These are phyloP conservation scores for Periconia sp. DNA, from an alignment of 2,329 filamentous ascomycete species.

Conservation along the genomic window DNA sequence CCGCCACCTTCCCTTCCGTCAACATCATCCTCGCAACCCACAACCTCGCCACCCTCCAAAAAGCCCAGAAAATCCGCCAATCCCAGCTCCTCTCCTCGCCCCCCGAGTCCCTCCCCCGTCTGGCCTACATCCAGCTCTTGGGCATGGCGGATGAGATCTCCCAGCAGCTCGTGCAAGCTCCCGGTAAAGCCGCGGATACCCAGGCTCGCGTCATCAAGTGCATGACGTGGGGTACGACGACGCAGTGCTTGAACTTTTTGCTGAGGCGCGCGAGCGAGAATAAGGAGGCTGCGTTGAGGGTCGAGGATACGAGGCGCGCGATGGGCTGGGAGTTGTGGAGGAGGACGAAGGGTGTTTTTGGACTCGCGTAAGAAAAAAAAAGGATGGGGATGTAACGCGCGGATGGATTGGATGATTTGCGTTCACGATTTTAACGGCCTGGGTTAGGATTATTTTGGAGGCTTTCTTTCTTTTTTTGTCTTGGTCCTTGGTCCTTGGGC, in stretches of 20 bases:
- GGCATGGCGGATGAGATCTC: slow-evolving; percentile 96
- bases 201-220: slow-evolving; percentile 56
- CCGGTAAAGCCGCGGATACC: slow-evolving; percentile 38
- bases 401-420: too few relatives aligned
- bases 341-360: slow-evolving; percentile 31
- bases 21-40: slow-evolving; percentile 78
- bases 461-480: neutral
- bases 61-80: slow-evolving; percentile 54
- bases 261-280: slow-evolving; percentile 61
- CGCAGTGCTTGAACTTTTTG: slow-evolving; percentile 80
- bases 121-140: slow-evolving; percentile 77
- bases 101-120: slow-evolving; percentile 31
- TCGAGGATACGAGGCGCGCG: slow-evolving; percentile 53
- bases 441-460: too few relatives aligned
- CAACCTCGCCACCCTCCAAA: slow-evolving; percentile 70
- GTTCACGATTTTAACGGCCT: too few relatives aligned
- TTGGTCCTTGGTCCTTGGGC: too few relatives aligned
- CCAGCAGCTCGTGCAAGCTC: slow-evolving; percentile 53
- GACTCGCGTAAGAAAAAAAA: slow-evolving; percentile 16
- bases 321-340: slow-evolving; percentile 55
- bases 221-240: slow-evolving; percentile 58
- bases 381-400: neutral
- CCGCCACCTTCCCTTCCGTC: slow-evolving; percentile 45
- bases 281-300: slow-evolving; percentile 61
- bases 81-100: slow-evolving; percentile 41